Base-by-base conservation (phyloP, 2,329 filamentous ascomycete species). In the Pseudopyrenochaeta lycopersici region DNA sequence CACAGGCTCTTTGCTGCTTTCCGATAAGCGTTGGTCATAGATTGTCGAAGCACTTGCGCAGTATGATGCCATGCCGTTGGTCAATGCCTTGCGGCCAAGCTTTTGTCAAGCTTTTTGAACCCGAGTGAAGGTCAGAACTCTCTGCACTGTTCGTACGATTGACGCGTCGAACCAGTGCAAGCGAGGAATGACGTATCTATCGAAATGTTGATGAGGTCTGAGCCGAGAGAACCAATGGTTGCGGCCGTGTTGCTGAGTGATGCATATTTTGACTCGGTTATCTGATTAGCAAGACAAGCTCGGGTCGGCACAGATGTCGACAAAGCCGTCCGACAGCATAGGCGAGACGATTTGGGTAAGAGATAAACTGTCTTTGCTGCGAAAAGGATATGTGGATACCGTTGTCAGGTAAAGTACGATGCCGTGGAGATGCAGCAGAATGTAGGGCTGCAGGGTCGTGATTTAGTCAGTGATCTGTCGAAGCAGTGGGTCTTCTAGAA, bases 401-500 rank as follows among this genome's bases (percentile, higher is more conserved):
- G 20, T 20, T 18, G 39, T 30, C 11, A 46, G 29, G 32, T 20
- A n/a, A n/a, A n/a, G n/a, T 27, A 27, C 40, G 38, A 41, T 46
- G 17, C 7, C 31, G 40, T 42, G 30, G 38, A 45, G n/a, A 41
- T 33, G 30, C 36, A 42, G 17, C 11, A 35, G 31, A 49, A 20
- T 35, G 31, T 56, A 46, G 50, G 54, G 53, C 53, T 56, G 53
- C 54, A 57, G 36, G 38, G 41, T 49, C 45, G 44, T 50, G 45
- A 46, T 44, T 55, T 51, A 38, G 49, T 60, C 47, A 48, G 56
- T 55, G 44, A 39, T 21, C 32, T 38, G 33, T 46, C 48, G 31
- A 43, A 57, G 43, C 10, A 42, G 39, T 52, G 49, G 46, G 54
- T 39, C 48, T 60, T 62, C 52, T 48, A 40, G 60, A 56, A 58